Evolutionary conservation across 768 basidiomycete species (phyloP).

Genomic region (Pholiota conissans): DNA sequence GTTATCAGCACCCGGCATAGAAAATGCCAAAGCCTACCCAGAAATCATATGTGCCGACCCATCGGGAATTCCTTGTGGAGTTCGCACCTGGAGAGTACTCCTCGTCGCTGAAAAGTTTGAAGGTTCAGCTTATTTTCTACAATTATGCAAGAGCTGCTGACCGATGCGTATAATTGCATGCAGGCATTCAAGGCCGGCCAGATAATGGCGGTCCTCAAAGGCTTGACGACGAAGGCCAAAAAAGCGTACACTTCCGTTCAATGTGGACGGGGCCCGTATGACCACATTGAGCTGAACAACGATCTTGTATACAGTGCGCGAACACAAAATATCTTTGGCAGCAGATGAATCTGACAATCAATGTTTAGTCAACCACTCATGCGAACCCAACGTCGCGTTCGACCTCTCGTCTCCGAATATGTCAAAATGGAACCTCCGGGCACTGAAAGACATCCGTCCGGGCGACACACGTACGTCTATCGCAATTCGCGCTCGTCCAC

Average conservation of each 20-base stretch:
- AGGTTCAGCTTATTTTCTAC: constrained; percentile 22
- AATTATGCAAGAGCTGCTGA: background rate
- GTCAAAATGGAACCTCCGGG: constrained; percentile 48
- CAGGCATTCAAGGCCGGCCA: constrained; percentile 41
- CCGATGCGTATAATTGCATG: too few relatives aligned
- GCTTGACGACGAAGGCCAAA: constrained; percentile 26
- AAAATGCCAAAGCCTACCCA: constrained; percentile 25
- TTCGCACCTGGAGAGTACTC: constrained; percentile 34
- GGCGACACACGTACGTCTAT: constrained; percentile 36
- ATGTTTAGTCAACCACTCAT: constrained; percentile 57
- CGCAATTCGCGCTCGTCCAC: background rate
- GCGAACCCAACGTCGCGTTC: constrained; percentile 57
- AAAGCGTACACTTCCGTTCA: constrained; percentile 56
- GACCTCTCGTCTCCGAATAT: constrained; percentile 44
- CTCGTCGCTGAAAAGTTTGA: constrained; percentile 35
- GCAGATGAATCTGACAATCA: background rate
- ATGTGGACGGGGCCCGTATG: constrained; percentile 41
- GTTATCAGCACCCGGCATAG: background rate
- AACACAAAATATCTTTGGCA: background rate
- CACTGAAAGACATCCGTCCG: constrained; percentile 37
- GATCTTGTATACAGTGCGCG: constrained; percentile 58
- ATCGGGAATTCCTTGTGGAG: constrained; percentile 36
- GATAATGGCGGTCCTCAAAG: constrained; percentile 30
- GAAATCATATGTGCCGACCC: constrained; percentile 31
- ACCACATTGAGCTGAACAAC: constrained; percentile 59